These are phyloP conservation scores for Inonotus obliquus DNA, from an alignment of 1,284 basidiomycete species.

Conservation along the genomic window DNA sequence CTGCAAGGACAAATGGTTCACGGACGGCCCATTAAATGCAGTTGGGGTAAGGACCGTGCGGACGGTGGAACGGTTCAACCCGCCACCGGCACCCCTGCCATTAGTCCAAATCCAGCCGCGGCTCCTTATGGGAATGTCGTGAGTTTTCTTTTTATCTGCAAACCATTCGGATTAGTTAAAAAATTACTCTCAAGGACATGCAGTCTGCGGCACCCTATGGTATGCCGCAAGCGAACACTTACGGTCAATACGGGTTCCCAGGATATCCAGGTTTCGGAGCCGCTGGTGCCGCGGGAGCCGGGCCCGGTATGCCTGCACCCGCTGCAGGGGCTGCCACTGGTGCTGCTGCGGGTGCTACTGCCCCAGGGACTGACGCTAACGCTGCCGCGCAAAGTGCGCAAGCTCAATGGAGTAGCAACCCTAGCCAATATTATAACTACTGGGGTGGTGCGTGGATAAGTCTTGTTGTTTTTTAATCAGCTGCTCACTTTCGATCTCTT, in stretches of 20 bases:
- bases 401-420: conserved; percentile 70
- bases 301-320: conserved; percentile 66
- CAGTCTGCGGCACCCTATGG: conserved; percentile 43
- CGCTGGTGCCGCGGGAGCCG: conserved; percentile 47
- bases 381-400: conserved; percentile 45
- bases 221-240: conserved; percentile 75
- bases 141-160: conserved; percentile 24
- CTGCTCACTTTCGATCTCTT: conserved; percentile 1
- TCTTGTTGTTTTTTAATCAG: not conserved
- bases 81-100: conserved; percentile 32
- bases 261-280: conserved; percentile 64
- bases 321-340: conserved; percentile 45
- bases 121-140: conserved; percentile 73
- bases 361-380: conserved; percentile 49
- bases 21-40: conserved; percentile 93
- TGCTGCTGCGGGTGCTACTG: conserved; percentile 48
- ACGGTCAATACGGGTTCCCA: conserved; percentile 76
- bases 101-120: conserved; percentile 61
- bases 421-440: conserved; percentile 76
- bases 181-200: conserved; percentile 13
- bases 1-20: conserved; percentile 94
- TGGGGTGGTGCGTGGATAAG: conserved; percentile 62
- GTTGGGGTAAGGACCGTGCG: conserved; percentile 95
- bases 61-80: conserved; percentile 60
- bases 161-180: not conserved